A percentile compares a stretch with the other conserved stretches of the same genome.
phyloP scores from a whole-genome alignment of 1,284 basidiomycete species.

The Pseudomicrostroma phylloplanum region DNA sequence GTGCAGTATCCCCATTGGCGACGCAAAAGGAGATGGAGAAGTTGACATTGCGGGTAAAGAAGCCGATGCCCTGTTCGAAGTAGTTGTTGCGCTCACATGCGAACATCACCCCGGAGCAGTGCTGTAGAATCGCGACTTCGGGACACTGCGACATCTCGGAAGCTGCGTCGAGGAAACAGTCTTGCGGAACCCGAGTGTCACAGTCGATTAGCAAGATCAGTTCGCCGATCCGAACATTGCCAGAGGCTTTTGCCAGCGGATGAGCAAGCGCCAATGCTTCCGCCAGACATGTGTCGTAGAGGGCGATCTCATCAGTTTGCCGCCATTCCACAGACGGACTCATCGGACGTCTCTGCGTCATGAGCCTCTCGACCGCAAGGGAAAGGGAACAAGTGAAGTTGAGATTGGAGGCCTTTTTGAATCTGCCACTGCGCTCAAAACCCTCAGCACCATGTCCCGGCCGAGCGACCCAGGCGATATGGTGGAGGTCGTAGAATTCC shows the following conservation, averaged over 20 bases:
- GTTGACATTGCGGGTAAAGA: constrained; percentile 56
- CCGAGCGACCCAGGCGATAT: constrained; percentile 74
- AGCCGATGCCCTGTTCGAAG: constrained; percentile 77
- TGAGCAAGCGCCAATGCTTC: constrained; percentile 14
- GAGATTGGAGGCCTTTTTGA: constrained; percentile 86
- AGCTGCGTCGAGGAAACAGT: constrained; percentile 79
- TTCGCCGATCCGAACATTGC: constrained; percentile 37
- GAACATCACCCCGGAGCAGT: constrained; percentile 74
- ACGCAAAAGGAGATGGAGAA: constrained; percentile 53
- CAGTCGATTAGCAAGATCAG: constrained; percentile 57
- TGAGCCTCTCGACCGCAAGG: constrained; percentile 67
- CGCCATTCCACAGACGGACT: constrained; percentile 7
- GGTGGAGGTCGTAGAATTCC: constrained; percentile 67
- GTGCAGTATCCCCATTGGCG: constrained; percentile 52
- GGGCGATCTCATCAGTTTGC: constrained; percentile 23
- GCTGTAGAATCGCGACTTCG: constrained; percentile 73
- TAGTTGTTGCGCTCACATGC: constrained; percentile 66
- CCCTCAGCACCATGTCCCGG: constrained; percentile 65
- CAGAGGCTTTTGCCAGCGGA: constrained; percentile 49
- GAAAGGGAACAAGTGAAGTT: constrained; percentile 72
- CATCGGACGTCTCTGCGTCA: constrained; percentile 54
- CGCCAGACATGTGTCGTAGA: constrained; percentile 53
- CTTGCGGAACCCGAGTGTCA: constrained; percentile 78
- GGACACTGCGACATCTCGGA: constrained; percentile 69
- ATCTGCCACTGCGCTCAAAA: constrained; percentile 74